Conservation (phyloP, 23 red algal species). For the Gracilaria caudata region DNA sequence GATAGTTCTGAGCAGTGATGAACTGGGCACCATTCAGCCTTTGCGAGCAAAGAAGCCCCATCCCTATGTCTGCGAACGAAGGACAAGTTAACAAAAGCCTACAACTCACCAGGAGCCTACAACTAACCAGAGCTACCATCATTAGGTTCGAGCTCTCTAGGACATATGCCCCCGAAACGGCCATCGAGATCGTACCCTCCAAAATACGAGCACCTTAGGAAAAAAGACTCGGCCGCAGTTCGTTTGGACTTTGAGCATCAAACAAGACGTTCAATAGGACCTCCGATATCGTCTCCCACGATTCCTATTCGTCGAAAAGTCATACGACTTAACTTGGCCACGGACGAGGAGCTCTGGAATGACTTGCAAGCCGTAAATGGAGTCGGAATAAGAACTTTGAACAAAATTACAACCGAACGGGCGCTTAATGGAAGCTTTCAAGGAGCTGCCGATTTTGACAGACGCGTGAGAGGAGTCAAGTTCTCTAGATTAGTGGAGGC, state of each 20-base stretch:
- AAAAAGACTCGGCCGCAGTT: neutral
- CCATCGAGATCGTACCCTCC: neutral
- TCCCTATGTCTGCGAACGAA: neutral
- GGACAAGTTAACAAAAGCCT: too few relatives aligned
- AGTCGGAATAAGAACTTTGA: slow-evolving; percentile 42
- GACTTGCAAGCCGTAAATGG: slow-evolving; percentile 23
- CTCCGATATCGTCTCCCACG: neutral
- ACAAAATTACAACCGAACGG: slow-evolving; percentile 48
- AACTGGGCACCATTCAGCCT: neutral
- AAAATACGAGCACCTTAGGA: neutral
- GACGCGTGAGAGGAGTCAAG: slow-evolving; percentile 37
- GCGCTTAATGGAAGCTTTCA: slow-evolving; percentile 36
- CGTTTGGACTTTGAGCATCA: neutral
- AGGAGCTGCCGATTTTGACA: slow-evolving; percentile 43
- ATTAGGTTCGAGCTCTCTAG: neutral
- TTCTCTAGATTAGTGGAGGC: slow-evolving; percentile 13
- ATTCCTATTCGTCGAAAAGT: neutral
- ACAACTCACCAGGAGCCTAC: too few relatives aligned
- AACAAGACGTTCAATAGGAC: neutral
- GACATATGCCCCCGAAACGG: neutral
- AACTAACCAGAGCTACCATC: neutral
- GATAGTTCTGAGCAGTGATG: neutral
- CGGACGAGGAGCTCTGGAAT: slow-evolving; percentile 4
- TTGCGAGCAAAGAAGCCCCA: neutral
- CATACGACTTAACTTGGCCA: neutral